Percentiles rank a stretch among this genome's conserved stretches.
phyloP scores from a whole-genome alignment of 202 grass and related monocot species.

The Schoenoplectus triqueter region DNA sequence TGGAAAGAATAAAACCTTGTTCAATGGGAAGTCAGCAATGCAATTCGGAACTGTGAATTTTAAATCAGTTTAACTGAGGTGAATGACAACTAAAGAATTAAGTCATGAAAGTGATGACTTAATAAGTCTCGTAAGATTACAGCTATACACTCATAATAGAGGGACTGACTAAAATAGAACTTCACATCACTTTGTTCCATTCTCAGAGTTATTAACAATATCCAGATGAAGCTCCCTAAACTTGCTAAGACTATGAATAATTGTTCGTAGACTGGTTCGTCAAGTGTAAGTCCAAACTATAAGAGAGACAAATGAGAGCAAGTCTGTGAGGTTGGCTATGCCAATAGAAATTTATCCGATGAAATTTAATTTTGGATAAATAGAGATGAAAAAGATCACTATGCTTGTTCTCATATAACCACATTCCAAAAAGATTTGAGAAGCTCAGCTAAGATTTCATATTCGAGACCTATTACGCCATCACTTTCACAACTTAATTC shows the following conservation, averaged over 20 bases:
- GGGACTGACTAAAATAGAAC: not conserved
- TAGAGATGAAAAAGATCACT: not conserved
- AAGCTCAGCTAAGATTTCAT: too few relatives aligned
- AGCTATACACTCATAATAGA: not conserved
- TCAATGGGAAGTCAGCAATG: not conserved
- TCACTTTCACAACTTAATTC: too few relatives aligned
- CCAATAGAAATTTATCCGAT: not conserved
- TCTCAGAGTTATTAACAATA: not conserved
- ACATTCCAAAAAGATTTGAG: not conserved
- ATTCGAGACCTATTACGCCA: too few relatives aligned
- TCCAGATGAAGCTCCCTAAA: not conserved
- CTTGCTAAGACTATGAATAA: not conserved
- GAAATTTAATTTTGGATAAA: not conserved
- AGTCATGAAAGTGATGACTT: not conserved
- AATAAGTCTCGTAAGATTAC: not conserved
- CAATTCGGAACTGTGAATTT: not conserved
- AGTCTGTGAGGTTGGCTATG: conserved; percentile 41
- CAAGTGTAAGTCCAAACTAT: not conserved
- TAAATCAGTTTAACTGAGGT: not conserved
- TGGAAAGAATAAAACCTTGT: too few relatives aligned
- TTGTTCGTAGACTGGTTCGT: not conserved
- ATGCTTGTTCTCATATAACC: not conserved
- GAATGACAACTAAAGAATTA: not conserved
- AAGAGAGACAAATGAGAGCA: conserved; percentile 44
- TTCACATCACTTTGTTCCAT: not conserved